phyloP scores from a whole-genome alignment of 1,284 basidiomycete genomes.

The Pseudozyma sp. region DNA sequence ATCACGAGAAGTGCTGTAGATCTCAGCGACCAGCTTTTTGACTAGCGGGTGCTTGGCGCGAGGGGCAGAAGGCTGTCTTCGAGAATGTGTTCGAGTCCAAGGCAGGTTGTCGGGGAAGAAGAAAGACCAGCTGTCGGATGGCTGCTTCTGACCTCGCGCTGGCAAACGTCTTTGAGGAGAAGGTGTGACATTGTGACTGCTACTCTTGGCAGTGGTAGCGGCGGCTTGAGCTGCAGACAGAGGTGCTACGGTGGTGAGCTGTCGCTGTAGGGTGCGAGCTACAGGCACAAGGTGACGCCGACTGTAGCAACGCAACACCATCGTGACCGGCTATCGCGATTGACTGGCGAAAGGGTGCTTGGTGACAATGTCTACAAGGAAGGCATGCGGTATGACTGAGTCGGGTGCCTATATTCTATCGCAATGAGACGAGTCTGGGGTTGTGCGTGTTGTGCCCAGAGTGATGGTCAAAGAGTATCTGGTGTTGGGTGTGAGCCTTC shows the following conservation, averaged over 20 bases:
- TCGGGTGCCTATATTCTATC: too few relatives aligned
- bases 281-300: slow-evolving; percentile 39
- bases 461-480: background rate
- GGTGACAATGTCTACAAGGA: background rate
- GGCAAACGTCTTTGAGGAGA: background rate
- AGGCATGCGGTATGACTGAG: background rate
- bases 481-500: background rate
- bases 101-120: slow-evolving; percentile 42
- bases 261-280: slow-evolving; percentile 12
- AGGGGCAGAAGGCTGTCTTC: slow-evolving; percentile 1
- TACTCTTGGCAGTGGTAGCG: background rate
- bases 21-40: slow-evolving; percentile 44
- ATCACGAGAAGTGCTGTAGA: slow-evolving; percentile 44
- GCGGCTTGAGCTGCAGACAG: background rate
- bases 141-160: background rate
- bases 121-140: slow-evolving; percentile 37
- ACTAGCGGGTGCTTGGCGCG: slow-evolving; percentile 50
- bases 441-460: too few relatives aligned
- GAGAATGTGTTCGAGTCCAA: slow-evolving; percentile 13
- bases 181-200: background rate
- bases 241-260: background rate
- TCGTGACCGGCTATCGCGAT: slow-evolving; percentile 6
- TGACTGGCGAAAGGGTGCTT: background rate
- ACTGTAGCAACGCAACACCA: slow-evolving; percentile 48
- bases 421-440: too few relatives aligned